Percentiles rank a stretch among this genome's conserved stretches.
Conservation (phyloP, 108 stramenopile species). For the Schizochytrium sp. region DNA sequence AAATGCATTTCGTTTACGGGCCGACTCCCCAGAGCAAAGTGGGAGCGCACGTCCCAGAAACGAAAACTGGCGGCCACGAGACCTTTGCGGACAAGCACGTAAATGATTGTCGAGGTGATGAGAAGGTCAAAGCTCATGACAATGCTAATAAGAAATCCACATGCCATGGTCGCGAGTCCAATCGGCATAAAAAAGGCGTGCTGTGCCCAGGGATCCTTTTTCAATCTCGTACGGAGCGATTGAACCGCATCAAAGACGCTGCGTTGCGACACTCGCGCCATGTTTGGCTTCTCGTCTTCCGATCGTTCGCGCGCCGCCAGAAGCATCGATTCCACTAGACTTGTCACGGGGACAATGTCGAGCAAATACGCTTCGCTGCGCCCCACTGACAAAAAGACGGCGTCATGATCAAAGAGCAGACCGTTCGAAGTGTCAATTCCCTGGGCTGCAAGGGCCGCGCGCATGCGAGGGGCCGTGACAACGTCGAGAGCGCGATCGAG, state of each 20-base stretch:
- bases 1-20: neutral
- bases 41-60: neutral
- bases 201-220: neutral
- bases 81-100: neutral
- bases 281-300: neutral
- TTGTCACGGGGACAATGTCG: neutral
- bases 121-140: constrained; percentile 7
- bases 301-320: neutral
- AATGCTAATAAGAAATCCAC: neutral
- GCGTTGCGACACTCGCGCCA: neutral
- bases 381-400: neutral
- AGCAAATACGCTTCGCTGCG: neutral
- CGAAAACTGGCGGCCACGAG: neutral
- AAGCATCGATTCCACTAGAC: neutral
- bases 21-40: neutral
- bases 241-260: neutral
- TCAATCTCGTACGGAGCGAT: neutral
- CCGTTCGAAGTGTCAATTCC: neutral
- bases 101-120: neutral
- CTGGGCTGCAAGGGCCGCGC: neutral
- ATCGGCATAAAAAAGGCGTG: neutral
- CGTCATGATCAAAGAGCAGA: neutral
- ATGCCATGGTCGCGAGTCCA: neutral
- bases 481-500: neutral
- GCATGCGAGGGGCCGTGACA: neutral